Percentiles rank a stretch among this genome's conserved stretches.
phyloP scores from a whole-genome alignment of 2,329 filamentous ascomycete genomes.

The Epicoccum nigrum region DNA sequence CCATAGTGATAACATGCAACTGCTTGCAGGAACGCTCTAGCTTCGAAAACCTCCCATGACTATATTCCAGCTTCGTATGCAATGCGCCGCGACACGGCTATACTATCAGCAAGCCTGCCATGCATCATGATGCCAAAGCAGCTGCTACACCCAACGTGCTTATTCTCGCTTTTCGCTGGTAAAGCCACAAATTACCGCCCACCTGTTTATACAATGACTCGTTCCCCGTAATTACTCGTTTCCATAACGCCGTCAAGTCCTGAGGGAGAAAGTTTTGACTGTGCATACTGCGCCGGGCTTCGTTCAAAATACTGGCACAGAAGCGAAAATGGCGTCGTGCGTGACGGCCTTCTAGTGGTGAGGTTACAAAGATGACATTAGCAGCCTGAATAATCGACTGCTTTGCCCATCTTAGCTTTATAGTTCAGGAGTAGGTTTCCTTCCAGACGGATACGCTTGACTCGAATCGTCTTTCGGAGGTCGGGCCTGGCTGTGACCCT shows the following conservation, averaged over 20 bases:
- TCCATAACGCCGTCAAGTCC: constrained; percentile 9
- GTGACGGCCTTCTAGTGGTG: too few species aligned
- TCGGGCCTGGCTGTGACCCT: not conserved
- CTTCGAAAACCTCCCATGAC: constrained; percentile 5
- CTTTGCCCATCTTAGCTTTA: too few species aligned
- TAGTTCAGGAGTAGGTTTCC: not conserved
- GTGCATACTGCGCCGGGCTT: not conserved
- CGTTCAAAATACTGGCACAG: not conserved
- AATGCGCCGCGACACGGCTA: constrained; percentile 13
- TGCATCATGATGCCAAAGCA: too few species aligned
- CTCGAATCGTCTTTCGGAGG: not conserved
- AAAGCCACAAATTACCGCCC: constrained; percentile 13
- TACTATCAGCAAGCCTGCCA: not conserved
- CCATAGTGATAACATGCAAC: constrained; percentile 10
- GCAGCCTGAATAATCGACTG: too few species aligned
- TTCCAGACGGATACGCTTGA: not conserved
- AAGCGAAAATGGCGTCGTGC: too few species aligned
- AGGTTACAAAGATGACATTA: too few species aligned
- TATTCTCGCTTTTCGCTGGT: constrained; percentile 1
- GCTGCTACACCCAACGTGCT: not conserved
- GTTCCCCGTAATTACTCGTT: constrained; percentile 3
- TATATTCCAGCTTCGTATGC: not conserved
- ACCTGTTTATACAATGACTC: constrained; percentile 8
- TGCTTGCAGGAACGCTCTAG: constrained; percentile 12
- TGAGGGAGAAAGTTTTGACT: not conserved